Evolutionary conservation across 768 basidiomycete genomes (phyloP), one percentile per base, ranked within the genome.

Genomic region (Fomitopsis serialis): DNA sequence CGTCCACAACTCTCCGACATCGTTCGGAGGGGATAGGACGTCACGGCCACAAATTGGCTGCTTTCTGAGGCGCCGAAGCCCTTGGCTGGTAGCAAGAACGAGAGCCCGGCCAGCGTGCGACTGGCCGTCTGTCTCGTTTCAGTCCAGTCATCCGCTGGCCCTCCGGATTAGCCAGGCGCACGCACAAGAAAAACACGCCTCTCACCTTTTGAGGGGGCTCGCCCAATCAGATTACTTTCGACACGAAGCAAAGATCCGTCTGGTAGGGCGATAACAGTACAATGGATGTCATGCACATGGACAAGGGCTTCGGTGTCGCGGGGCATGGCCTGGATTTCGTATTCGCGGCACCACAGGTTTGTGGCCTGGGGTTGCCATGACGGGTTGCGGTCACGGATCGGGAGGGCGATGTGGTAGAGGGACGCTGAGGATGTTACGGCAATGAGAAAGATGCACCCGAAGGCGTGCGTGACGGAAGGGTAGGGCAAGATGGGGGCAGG

Each of bases 1-100:
- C 1, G 92, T 86, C 81, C 91, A 96, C 21, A 87, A 72, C 60
- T 89, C 77, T 34, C 76, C 79, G 53, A 88, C 75, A 63, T 89
- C 87, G 13, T 85, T 87, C 17, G 88, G 88, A 70, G 84, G 87
- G 40, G 87, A 81, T 66, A 85, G 42, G 82, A 83, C 6, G 89
- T 80, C 37, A 91, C 73, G 42, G 88, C 82, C 45, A 93, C 73
- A 46, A 89, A 82, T 55, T 87, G 81, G 19, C 80, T 72, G 6
- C 77, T 76, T 47, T 75, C 70, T 29, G 78, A 65, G 29, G 73
- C 63, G 32, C 74, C 62, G 23, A 79, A 70, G 44, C 79, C 73
- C 45, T 81, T 65, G 5, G 73, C 68, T 21, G 84, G 81, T 42
- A 88, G 72, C 64, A 88, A 81, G 8, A 85, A 82, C 0, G 87